Conservation (phyloP, 1,284 basidiomycete species). For the Erythrobasidium hasegawianum region DNA sequence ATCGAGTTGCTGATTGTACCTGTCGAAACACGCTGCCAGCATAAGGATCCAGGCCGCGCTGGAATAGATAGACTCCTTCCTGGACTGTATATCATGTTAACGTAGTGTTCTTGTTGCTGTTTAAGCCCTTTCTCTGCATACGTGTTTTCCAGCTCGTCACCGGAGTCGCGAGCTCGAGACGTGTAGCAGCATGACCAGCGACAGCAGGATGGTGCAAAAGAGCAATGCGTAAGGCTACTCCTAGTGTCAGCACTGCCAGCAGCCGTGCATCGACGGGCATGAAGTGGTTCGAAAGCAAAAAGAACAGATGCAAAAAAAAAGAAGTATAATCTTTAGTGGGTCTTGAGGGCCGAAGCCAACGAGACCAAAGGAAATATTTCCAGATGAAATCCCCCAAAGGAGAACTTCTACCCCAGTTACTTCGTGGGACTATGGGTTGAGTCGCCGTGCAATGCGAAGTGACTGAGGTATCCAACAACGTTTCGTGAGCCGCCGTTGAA, state of each 20-base stretch:
- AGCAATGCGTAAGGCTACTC: constrained; percentile 45
- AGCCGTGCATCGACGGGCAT: constrained; percentile 1
- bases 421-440: constrained; percentile 20
- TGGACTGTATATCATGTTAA: constrained; percentile 59
- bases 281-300: neutral
- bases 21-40: constrained; percentile 77
- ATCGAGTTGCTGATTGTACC: too few relatives aligned
- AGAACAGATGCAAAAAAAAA: constrained; percentile 6
- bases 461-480: constrained; percentile 31
- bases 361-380: constrained; percentile 34
- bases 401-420: constrained; percentile 32
- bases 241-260: neutral
- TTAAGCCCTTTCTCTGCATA: constrained; percentile 53
- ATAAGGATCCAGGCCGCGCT: constrained; percentile 73
- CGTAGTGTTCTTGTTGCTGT: constrained; percentile 44
- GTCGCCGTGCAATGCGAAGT: constrained; percentile 36
- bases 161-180: constrained; percentile 74
- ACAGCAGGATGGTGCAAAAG: constrained; percentile 48
- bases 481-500: constrained; percentile 33
- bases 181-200: constrained; percentile 47
- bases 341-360: constrained; percentile 30
- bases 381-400: constrained; percentile 33
- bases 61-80: constrained; percentile 76
- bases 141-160: constrained; percentile 61
- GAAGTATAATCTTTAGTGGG: constrained; percentile 21